Base-by-base conservation (phyloP, 2,329 filamentous ascomycete genomes). In the Parastagonospora avenae region DNA sequence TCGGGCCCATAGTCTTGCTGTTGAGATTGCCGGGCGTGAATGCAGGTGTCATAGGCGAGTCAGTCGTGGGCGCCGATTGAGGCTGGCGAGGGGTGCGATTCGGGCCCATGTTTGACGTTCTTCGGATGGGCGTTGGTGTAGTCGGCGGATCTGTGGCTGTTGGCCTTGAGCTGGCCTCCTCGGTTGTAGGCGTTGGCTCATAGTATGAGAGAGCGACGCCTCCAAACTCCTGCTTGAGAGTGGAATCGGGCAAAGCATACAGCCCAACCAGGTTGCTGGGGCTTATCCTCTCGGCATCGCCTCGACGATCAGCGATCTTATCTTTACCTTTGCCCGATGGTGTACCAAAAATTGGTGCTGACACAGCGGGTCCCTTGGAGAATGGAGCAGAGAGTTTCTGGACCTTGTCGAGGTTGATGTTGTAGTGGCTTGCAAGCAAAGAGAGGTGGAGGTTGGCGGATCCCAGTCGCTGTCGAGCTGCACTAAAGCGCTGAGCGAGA, bases 401-500 rank as follows among this genome's bases (percentile, higher is more conserved):
- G 45, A 99, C 85, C 61, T 89, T 89, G 55, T 97, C 92, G 40
- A 86, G 71, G 58, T 84, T 83, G 66, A 87, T 82, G 62, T 84
- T 84, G 76, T 86, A 99, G 74, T 99, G 94, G 56, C 92, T 92
- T 19, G 87, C 84, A 43, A 97, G 80, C 42, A 97, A 78, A 28
- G 86, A 85, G 35, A 85, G 84, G 67, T 90, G 89, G 38, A 92
- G 81, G 60, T 86, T 80, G 52, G 84, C 84, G n/a, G 76, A 72
- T 40, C 82, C 79, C 44, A 88, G 80, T 24, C 91, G 86, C 74
- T 92, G 91, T 54, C 94, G 87, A 14, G 92, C 92, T 8, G 90
- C 91, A 73, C 96, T 89, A 63, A 97, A 99, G 63, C 94, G 86
- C 75, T 97, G 91, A 10, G 94, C 93, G 54, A 99, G 81, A 70